These are phyloP conservation scores for Melocanna baccifera DNA, from an alignment of 176 grass and related monocot genomes.

Conservation along the genomic window DNA sequence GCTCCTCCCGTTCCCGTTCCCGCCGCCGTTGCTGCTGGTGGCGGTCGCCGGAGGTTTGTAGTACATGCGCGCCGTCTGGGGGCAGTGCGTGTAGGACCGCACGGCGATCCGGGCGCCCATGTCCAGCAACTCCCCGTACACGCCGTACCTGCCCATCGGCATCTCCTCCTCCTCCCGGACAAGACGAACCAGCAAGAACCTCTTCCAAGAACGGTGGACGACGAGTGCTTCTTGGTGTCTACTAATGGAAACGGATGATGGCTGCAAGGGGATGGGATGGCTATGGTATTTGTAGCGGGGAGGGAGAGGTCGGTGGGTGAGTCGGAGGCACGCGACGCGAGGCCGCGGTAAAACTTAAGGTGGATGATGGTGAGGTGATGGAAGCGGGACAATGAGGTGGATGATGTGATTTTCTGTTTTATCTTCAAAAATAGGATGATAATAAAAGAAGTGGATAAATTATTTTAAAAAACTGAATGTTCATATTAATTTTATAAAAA, in stretches of 20 bases:
- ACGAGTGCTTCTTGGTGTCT: neutral
- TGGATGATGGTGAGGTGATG: no score
- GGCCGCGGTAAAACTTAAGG: no score
- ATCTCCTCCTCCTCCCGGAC: neutral
- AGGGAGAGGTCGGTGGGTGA: no score
- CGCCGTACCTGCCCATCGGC: conserved; percentile 34
- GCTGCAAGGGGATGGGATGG: neutral
- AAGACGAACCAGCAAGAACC: neutral
- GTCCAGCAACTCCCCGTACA: conserved; percentile 53
- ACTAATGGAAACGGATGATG: neutral
- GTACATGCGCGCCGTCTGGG: conserved; percentile 73
- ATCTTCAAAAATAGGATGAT: no score
- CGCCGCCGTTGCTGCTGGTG: neutral
- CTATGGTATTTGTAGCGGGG: neutral
- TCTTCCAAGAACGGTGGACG: neutral
- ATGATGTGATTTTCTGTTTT: no score
- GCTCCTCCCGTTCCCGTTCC: neutral
- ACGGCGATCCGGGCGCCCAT: conserved; percentile 59
- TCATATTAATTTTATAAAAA: no score
- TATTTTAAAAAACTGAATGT: no score
- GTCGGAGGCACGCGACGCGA: no score
- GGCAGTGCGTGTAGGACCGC: conserved; percentile 78
- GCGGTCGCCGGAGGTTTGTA: conserved; percentile 59
- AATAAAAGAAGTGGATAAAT: no score
- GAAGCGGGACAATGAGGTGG: no score